A percentile compares a stretch with the other conserved stretches of the same genome.
phyloP scores from a whole-genome alignment of 345 rosid genomes.

The Pugionium cornutum region DNA sequence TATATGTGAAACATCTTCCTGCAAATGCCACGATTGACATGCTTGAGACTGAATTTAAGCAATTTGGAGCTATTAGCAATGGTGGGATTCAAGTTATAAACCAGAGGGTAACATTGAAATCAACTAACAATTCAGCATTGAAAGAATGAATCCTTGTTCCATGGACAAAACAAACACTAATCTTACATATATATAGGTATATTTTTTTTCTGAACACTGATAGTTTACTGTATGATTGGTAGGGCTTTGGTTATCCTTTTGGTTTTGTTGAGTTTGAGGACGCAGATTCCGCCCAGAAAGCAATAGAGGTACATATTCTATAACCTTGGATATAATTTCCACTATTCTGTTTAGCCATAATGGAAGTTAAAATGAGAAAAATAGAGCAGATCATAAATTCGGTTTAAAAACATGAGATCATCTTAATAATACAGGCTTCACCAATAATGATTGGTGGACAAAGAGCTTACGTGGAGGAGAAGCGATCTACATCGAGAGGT shows the following conservation, averaged over 20 bases:
- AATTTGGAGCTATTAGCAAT: constrained; percentile 71
- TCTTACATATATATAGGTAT: too few relatives aligned
- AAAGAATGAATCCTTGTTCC: neutral
- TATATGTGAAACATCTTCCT: constrained; percentile 82
- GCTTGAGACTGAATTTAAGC: constrained; percentile 74
- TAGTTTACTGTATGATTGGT: constrained; percentile 14
- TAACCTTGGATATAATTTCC: neutral
- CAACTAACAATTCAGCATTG: neutral
- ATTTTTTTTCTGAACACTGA: neutral
- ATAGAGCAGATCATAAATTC: too few relatives aligned
- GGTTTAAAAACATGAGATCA: too few relatives aligned
- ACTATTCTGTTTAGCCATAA: neutral
- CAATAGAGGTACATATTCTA: constrained; percentile 65
- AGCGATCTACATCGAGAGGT: constrained; percentile 37
- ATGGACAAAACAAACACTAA: neutral
- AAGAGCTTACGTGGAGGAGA: constrained; percentile 71
- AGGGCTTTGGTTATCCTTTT: constrained; percentile 64
- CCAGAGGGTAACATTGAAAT: constrained; percentile 25
- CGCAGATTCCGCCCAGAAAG: constrained; percentile 72
- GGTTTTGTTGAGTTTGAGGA: constrained; percentile 92
- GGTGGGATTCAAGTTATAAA: constrained; percentile 48
- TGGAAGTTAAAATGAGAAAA: too few relatives aligned
- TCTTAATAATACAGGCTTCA: constrained; percentile 60
- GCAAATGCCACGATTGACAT: constrained; percentile 53
- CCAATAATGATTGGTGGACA: constrained; percentile 67